These are phyloP conservation scores for Oryza brachyantha DNA, from an alignment of 176 grass and related monocot species.

Conservation along the genomic window DNA sequence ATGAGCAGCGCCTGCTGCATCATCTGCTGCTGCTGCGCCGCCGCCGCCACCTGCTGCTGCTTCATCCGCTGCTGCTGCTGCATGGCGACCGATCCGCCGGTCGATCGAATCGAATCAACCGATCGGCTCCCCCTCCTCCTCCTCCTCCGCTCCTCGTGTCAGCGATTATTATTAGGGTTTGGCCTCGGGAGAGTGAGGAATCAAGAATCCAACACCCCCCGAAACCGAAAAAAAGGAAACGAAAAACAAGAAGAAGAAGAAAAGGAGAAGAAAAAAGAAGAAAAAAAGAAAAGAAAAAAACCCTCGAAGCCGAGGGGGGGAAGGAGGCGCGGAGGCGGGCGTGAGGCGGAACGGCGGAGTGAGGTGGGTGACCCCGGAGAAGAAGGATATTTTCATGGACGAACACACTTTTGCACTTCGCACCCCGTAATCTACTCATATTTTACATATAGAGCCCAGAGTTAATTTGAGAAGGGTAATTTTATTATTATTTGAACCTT, in stretches of 20 bases:
- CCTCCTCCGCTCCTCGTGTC: slow-evolving; percentile 31
- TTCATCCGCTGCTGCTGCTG: slow-evolving; percentile 62
- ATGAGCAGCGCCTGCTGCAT: slow-evolving; percentile 85
- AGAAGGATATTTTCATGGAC: slow-evolving; percentile 39
- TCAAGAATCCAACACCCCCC: slow-evolving; percentile 9
- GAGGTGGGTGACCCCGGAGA: background rate
- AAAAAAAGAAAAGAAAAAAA: slow-evolving; percentile 8
- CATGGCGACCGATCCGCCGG: slow-evolving; percentile 43
- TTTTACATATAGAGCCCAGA: fast-evolving
- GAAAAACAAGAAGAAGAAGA: slow-evolving; percentile 27
- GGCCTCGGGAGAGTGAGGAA: background rate
- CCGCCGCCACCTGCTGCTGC: slow-evolving; percentile 72
- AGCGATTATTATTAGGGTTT: slow-evolving; percentile 56
- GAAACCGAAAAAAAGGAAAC: background rate
- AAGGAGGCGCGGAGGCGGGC: background rate
- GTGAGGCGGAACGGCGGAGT: background rate
- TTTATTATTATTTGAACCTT: too few relatives aligned
- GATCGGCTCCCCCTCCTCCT: background rate
- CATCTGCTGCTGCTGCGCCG: slow-evolving; percentile 51
- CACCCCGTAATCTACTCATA: fast-evolving
- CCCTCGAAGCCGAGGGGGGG: slow-evolving; percentile 44
- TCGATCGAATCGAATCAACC: background rate
- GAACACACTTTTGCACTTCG: fast-evolving
- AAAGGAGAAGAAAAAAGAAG: background rate
- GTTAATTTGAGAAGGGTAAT: too few relatives aligned